Evolutionary conservation across 352 stramenopile species (phyloP), one percentile per base, ranked within the genome.

Genomic region (Phytophthora fragariae): DNA sequence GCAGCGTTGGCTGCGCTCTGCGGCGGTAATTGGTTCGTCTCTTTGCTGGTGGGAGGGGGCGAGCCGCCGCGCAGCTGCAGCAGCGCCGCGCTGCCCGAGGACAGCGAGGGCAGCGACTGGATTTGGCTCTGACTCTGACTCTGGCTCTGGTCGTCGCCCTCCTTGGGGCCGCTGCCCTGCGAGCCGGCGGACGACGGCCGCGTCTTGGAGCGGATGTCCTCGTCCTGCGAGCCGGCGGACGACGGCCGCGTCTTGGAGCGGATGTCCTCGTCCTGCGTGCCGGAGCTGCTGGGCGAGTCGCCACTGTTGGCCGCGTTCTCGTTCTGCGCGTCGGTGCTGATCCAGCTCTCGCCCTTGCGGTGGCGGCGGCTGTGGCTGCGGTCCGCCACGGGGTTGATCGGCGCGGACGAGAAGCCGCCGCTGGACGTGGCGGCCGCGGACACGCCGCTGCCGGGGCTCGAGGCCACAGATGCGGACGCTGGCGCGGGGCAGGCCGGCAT

Each of bases 41-140:
- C 14, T 5, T 29, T 49, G 31, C n/a, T 41, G 15, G 35, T 56
- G 44, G 14, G 9, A 21, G 44, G 44, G 44, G 44, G n/a, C 15
- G 15, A 21, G 14, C n/a, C 8, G n/a, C 9, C 57, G 31, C 62
- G 67, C 2, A 74, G 59, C 53, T 73, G 72, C 14, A 71, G 68
- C 33, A 89, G 73, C 62, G 85, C 71, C 11, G 80, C 78, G 6
- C 78, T 76, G 11, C 82, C 73, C 0, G 80, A 86, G 6, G 84
- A 89, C 15, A 91, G 72, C 47, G 84, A 81, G 1, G 80, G 78
- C 24, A 91, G 64, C 37, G 77, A 67, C 62, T 62, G 62, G 8
- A 21, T 70, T 12, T 41, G 35, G 9, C 35, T 41, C 3, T 41
- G 35, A 12, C 35, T 41, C 1, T 41, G 35, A 4, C 1, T 15